These are phyloP conservation scores for Aspergillus phoenicis DNA, from an alignment of 2,329 filamentous ascomycete species.

Conservation along the genomic window DNA sequence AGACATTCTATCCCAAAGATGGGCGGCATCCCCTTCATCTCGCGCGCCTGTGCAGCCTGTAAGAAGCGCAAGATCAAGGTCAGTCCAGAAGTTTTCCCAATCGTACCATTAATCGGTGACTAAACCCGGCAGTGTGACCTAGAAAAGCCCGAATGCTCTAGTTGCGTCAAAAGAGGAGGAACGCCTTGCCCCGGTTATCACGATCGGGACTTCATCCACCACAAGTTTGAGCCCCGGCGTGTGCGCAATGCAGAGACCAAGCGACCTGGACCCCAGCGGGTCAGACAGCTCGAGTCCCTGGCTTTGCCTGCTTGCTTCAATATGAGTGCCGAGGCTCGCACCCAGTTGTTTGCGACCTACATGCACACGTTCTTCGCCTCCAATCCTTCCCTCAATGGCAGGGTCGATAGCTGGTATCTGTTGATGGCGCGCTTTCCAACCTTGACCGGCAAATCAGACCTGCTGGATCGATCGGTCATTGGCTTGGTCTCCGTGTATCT, in stretches of 20 bases:
- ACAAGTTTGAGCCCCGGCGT: not conserved
- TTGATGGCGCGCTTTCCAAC: not conserved
- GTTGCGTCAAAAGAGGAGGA: not conserved
- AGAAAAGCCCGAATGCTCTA: not conserved
- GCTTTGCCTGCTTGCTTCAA: not conserved
- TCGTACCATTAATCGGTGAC: not conserved
- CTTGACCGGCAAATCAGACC: not conserved
- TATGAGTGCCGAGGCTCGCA: not conserved
- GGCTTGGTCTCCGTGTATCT: not conserved
- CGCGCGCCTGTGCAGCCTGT: not conserved
- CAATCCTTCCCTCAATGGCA: not conserved
- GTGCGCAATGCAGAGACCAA: not conserved
- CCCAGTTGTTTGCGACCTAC: slow-evolving; percentile 13
- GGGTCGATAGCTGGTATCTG: not conserved
- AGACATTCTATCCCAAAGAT: not conserved
- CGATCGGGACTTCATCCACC: not conserved
- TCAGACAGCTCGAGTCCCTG: not conserved
- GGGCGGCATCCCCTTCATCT: not conserved
- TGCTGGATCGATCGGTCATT: not conserved
- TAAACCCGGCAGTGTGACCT: not conserved
- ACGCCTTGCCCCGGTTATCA: not conserved
- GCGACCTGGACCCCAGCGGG: not conserved
- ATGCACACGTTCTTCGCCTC: not conserved
- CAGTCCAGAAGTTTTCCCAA: not conserved
- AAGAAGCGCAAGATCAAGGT: not conserved